phyloP scores from a whole-genome alignment of 345 rosid genomes.

The Populus davidiana region DNA sequence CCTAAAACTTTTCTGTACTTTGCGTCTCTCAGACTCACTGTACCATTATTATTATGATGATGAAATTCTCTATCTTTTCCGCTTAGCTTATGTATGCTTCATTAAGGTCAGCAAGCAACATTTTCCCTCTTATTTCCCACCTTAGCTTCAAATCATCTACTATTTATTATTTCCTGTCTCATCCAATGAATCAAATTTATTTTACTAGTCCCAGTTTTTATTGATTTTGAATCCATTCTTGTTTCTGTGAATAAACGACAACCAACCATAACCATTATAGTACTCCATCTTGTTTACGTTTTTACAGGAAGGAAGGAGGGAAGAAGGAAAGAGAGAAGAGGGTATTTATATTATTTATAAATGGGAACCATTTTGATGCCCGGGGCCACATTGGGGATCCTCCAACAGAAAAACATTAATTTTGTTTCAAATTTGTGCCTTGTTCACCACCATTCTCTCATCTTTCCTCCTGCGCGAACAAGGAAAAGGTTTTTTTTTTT shows the following conservation, averaged over 20 bases:
- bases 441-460: slow-evolving; percentile 7
- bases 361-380: slow-evolving; percentile 19
- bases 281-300: neutral
- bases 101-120: no score
- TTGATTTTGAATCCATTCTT: no score
- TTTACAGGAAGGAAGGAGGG: neutral
- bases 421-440: slow-evolving; percentile 6
- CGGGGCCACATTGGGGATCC: slow-evolving; percentile 11
- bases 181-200: no score
- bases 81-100: no score
- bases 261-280: no score
- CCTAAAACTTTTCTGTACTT: neutral
- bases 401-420: neutral
- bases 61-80: no score
- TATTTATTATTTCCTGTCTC: no score
- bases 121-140: no score
- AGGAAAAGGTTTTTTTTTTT: slow-evolving; percentile 21
- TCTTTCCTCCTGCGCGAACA: slow-evolving; percentile 8
- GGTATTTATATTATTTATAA: neutral
- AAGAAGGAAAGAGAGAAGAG: no score
- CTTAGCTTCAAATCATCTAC: no score
- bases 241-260: no score
- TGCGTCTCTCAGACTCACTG: neutral
- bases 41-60: neutral
- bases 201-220: no score